Evolutionary conservation across 371 early-diverging fungal genomes (phyloP).

Genomic region (Rhizopus arrhizus): DNA sequence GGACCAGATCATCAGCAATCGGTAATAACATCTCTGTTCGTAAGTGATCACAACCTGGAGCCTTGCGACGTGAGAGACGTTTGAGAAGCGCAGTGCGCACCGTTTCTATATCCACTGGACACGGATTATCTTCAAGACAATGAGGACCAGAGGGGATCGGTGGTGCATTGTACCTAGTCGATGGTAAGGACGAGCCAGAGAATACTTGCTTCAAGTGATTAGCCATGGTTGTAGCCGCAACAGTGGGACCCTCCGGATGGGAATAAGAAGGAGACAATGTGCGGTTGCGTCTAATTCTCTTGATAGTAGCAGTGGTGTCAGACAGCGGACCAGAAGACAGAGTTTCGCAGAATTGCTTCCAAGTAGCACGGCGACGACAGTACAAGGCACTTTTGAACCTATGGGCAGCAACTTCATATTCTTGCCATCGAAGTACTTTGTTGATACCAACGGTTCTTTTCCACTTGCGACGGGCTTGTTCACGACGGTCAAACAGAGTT

Average conservation of each 20-base stretch:
- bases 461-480: neutral
- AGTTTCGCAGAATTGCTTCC: conserved; percentile 16
- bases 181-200: conserved; percentile 5
- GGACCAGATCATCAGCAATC: conserved; percentile 3
- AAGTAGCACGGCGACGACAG: neutral
- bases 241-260: conserved; percentile 18
- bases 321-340: neutral
- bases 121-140: neutral
- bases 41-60: conserved; percentile 30
- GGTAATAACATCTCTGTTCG: conserved; percentile 32
- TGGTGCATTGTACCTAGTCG: neutral
- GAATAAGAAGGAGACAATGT: neutral
- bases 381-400: neutral
- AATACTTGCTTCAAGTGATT: conserved; percentile 8
- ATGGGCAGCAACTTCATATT: too few species aligned
- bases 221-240: conserved; percentile 15
- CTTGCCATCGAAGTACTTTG: neutral
- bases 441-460: neutral
- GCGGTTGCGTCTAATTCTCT: neutral
- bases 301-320: conserved; percentile 9
- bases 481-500: neutral
- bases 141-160: conserved; percentile 6
- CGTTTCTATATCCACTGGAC: neutral
- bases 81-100: neutral
- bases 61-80: conserved; percentile 16